Percentiles rank a stretch among this genome's conserved stretches.
Evolutionary conservation across 208 protist genomes (phyloP).

Genomic region (Porcisia hertigi): DNA sequence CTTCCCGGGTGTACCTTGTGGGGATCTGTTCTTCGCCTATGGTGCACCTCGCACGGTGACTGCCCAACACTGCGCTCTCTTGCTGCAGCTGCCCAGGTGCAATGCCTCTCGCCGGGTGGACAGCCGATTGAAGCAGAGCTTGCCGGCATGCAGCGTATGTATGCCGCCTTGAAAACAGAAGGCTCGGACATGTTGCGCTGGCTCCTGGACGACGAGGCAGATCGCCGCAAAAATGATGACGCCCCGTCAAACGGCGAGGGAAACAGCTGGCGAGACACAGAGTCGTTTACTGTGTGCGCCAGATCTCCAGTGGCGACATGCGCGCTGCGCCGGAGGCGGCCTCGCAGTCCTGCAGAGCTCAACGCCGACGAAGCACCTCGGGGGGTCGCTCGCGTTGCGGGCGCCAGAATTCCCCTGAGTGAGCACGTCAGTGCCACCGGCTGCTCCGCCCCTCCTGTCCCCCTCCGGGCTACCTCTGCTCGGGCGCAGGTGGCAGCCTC

Average conservation of each 20-base stretch:
- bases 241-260: not conserved
- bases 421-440: not conserved
- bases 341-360: not conserved
- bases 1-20: slow-evolving; percentile 16
- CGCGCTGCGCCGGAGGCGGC: not conserved
- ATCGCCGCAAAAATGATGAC: not conserved
- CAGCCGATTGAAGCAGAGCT: not conserved
- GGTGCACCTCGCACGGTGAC: not conserved
- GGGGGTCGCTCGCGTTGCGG: not conserved
- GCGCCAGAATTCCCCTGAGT: not conserved
- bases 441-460: not conserved
- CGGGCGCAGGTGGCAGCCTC: slow-evolving; percentile 20
- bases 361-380: not conserved
- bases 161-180: not conserved
- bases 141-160: not conserved
- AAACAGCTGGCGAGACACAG: not conserved
- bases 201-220: not conserved
- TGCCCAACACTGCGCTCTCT: slow-evolving; percentile 13
- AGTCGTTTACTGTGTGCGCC: not conserved
- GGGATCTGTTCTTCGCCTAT: slow-evolving; percentile 11
- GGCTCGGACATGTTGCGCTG: not conserved
- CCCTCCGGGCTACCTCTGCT: slow-evolving; percentile 14
- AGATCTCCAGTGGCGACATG: not conserved
- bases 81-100: slow-evolving; percentile 3
- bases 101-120: not conserved